phyloP scores from a whole-genome alignment of 306 rosid species.

The Pyrus pyrifolia region DNA sequence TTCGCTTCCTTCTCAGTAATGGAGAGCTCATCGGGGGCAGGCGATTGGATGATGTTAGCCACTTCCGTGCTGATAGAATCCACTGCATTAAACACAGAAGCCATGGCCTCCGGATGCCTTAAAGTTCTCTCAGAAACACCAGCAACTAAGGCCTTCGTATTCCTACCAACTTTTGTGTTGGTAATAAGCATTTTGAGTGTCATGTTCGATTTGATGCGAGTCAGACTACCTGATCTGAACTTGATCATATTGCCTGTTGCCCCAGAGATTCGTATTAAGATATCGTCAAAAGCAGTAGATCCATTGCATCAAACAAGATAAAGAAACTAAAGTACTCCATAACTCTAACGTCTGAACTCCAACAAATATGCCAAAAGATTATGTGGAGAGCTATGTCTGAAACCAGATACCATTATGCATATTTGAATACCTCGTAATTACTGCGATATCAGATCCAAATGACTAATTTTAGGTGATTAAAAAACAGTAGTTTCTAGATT shows the following conservation, averaged over 20 bases:
- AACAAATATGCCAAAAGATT: neutral
- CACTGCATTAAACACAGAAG: slow-evolving; percentile 72
- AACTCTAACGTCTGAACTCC: neutral
- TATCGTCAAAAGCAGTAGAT: slow-evolving; percentile 7
- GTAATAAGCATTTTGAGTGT: slow-evolving; percentile 94
- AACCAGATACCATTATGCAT: neutral
- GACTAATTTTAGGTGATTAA: neutral
- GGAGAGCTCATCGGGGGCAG: slow-evolving; percentile 43
- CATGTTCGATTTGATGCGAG: slow-evolving; percentile 45
- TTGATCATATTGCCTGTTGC: slow-evolving; percentile 84
- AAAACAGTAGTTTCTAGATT: neutral
- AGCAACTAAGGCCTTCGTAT: slow-evolving; percentile 93
- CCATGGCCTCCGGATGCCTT: slow-evolving; percentile 79
- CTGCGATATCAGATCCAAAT: neutral
- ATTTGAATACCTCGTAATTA: neutral
- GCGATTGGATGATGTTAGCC: slow-evolving; percentile 58
- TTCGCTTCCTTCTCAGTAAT: slow-evolving; percentile 69
- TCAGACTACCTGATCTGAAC: slow-evolving; percentile 69
- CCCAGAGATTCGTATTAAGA: slow-evolving; percentile 14
- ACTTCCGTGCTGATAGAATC: slow-evolving; percentile 82
- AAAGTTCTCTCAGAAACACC: slow-evolving; percentile 81
- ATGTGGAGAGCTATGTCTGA: neutral
- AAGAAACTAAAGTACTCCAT: neutral
- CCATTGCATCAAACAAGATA: neutral
- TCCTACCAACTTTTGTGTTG: slow-evolving; percentile 86